phyloP scores from a whole-genome alignment of 2,329 filamentous ascomycete species.

The Monosporascus sp. region DNA sequence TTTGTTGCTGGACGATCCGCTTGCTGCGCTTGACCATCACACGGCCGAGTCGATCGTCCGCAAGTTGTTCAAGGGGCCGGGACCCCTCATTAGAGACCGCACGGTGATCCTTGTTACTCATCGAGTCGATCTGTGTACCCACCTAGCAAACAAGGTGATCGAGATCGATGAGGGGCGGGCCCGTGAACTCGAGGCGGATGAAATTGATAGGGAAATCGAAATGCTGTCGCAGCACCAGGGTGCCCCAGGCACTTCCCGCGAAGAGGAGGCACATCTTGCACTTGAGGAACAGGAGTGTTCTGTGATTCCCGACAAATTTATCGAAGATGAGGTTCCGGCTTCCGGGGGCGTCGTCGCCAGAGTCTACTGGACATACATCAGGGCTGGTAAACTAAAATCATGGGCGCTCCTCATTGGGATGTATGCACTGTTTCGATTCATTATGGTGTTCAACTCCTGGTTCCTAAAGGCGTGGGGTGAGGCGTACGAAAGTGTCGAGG shows the following conservation, averaged over 20 bases:
- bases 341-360: constrained; percentile 69
- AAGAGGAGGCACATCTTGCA: constrained; percentile 23
- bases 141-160: constrained; percentile 69
- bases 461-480: constrained; percentile 87
- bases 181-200: constrained; percentile 40
- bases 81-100: constrained; percentile 54
- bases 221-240: constrained; percentile 23
- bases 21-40: constrained; percentile 58
- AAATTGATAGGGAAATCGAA: constrained; percentile 36
- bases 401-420: constrained; percentile 63
- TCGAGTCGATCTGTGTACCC: constrained; percentile 68
- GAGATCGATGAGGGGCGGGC: constrained; percentile 61
- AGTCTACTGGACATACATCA: constrained; percentile 83
- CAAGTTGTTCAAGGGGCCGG: constrained; percentile 53
- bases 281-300: constrained; percentile 38
- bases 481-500: constrained; percentile 48
- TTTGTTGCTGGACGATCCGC: constrained; percentile 57
- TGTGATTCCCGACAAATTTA: constrained; percentile 66
- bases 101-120: constrained; percentile 78
- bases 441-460: constrained; percentile 65
- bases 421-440: constrained; percentile 58
- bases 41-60: constrained; percentile 59
- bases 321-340: constrained; percentile 70
- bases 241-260: constrained; percentile 14
- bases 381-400: constrained; percentile 68